Base-by-base conservation (phyloP, 208 protist genomes). In the Herpetomonas muscarum region DNA sequence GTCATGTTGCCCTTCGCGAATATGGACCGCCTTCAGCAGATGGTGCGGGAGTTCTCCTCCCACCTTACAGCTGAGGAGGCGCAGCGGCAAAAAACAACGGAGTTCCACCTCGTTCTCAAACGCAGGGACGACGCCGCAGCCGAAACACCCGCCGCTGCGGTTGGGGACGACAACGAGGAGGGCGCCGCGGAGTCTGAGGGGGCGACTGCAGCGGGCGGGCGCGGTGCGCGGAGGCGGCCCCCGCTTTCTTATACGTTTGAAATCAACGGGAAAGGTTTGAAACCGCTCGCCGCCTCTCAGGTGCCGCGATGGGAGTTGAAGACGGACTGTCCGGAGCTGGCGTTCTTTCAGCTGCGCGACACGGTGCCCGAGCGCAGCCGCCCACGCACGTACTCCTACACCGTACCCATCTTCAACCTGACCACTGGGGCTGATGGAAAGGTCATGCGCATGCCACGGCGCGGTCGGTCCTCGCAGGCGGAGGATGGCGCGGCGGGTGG, bases 1-100 rank as follows among this genome's bases (percentile, higher is more conserved):
- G 81, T 90, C 42, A 64, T 90, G 49, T 48, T 88, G 39, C 87
- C 87, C 4, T 89, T 94, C 62, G 79, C 81, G 5, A 67, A 89
- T 55, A 47, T 84, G 63, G 49, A 54, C 5, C 47, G 29, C 2
- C 68, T 94, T 49, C 39, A 72, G 42, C 26, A 36, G 21, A 30
- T 81, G 17, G 82, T 88, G 22, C 10, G 44, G 25, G 54, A 42
- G 29, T 13, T 58, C 1, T 42, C 28, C 1, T 21, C 30, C 12
- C 39, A 58, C 13, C 67, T 87, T 26, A 78, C 65, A 2, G 39
- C 51, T 10, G 79, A 70, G 45, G 79, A 92, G 62, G 17, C 30
- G 7, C 37, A 39, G 17, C 71, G 70, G 13, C 49, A 61, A n/a
- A 25, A 55, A 31, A 61, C 70, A 46, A 41, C 45, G 0, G 41